phyloP scores from a whole-genome alignment of 169 alveolate genomes.

The Blepharisma undulans region DNA sequence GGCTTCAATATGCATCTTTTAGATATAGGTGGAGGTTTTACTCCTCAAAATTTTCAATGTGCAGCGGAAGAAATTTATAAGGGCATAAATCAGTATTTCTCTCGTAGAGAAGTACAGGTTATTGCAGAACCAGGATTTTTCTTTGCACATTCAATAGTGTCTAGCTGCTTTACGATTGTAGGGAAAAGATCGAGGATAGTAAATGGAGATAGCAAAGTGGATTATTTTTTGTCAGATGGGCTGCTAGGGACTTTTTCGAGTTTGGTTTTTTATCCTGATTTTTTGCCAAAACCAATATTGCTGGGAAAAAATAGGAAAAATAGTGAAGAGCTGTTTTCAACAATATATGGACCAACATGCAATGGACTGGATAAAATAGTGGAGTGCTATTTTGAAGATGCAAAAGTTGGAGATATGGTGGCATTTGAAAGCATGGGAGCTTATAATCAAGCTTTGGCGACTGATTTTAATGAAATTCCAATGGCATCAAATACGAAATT shows the following conservation, averaged over 20 bases:
- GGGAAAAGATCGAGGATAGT: too few species aligned
- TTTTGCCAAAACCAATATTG: not conserved
- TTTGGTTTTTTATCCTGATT: not conserved
- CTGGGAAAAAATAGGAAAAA: not conserved
- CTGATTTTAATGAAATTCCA: slow-evolving; percentile 11
- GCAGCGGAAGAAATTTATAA: not conserved
- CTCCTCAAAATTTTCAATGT: too few species aligned
- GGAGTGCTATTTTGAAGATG: slow-evolving; percentile 16
- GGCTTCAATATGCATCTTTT: not conserved
- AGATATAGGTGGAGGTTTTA: slow-evolving; percentile 23
- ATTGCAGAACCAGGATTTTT: slow-evolving; percentile 9
- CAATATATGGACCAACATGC: not conserved
- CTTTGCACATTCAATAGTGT: too few species aligned
- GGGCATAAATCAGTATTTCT: not conserved
- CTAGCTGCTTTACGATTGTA: not conserved
- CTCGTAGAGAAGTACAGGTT: not conserved
- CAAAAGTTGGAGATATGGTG: slow-evolving; percentile 1
- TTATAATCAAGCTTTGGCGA: not conserved
- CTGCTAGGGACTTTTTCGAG: not conserved
- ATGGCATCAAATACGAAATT: not conserved
- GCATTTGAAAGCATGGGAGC: slow-evolving; percentile 6
- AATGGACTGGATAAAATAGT: slow-evolving; percentile 3
- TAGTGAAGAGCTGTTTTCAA: not conserved
- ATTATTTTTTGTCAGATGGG: not conserved
- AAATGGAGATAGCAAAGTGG: not conserved